phyloP scores from a whole-genome alignment of 352 stramenopile genomes.

The Lagenidium giganteum region DNA sequence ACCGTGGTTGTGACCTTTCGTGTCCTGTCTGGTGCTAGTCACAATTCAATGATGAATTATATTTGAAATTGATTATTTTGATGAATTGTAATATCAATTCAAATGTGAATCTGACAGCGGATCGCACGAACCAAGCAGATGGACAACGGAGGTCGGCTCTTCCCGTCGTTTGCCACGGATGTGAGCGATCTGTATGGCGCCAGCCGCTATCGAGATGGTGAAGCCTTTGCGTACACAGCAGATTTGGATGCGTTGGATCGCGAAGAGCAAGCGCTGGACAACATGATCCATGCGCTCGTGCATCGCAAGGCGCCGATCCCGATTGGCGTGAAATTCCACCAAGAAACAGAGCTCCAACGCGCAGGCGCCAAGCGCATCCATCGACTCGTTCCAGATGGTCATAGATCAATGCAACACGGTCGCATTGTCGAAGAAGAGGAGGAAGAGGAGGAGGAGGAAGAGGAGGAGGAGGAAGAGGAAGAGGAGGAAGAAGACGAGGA shows the following conservation, averaged over 20 bases:
- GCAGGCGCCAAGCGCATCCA: conserved; percentile 2
- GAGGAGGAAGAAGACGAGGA: conserved; percentile 35
- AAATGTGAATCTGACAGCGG: too few species aligned
- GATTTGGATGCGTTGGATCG: conserved; percentile 53
- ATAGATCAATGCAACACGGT: not conserved
- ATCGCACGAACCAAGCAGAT: too few species aligned
- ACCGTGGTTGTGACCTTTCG: not conserved
- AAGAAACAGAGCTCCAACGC: not conserved
- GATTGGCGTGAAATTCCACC: conserved; percentile 60
- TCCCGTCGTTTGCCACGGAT: conserved; percentile 34
- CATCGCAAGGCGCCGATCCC: conserved; percentile 37
- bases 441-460: conserved; percentile 22
- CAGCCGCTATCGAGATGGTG: conserved; percentile 37
- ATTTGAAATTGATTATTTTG: conserved; percentile 11
- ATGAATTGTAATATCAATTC: too few species aligned
- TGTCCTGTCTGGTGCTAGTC: conserved; percentile 1
- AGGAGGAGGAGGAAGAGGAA: conserved; percentile 30
- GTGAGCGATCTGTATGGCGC: conserved; percentile 59
- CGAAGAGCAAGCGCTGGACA: conserved; percentile 49
- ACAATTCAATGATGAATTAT: conserved; percentile 7
- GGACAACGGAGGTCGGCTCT: conserved; percentile 11
- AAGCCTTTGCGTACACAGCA: conserved; percentile 32
- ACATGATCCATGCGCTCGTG: conserved; percentile 42
- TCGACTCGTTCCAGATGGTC: not conserved
- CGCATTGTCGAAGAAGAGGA: conserved; percentile 5